Base-by-base conservation (phyloP, 352 stramenopile species). In the Pythium chondricola region DNA sequence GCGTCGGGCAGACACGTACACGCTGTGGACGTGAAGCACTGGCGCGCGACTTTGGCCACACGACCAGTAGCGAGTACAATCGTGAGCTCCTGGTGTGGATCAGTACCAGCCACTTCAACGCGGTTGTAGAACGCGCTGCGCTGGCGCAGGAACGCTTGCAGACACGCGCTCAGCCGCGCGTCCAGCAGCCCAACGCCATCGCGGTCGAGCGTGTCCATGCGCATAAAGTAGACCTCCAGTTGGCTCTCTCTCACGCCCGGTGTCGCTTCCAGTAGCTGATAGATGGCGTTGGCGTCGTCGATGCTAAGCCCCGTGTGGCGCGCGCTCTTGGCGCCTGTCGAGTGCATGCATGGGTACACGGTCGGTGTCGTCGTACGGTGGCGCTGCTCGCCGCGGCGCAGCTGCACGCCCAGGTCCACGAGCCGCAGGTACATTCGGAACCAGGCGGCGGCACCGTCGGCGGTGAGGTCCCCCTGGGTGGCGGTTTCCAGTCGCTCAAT, bases 341-440 rank as follows among this genome's bases (percentile, higher is more conserved):
- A 68, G 58, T 88, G 77, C 65, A 77, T 73, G 39, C 77, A 85
- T 4, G 61, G 48, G 48, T 74, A 72, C 25, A 25, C 37, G 2
- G 37, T 21, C 18, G 63, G 46, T 7, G 29, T 25, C 3, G 29
- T 25, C 3, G 73, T 71, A 2, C 67, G 61, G 45, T 91, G 80
- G 24, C 80, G 73, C 39, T 83, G 62, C 55, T 92, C 80, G 4
- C 77, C 80, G 9, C 80, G 74, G n/a, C 80, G 77, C 33, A 89
- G 74, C 59, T 88, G 62, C 4, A 92, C 63, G 6, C 63, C 67
- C 5, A 89, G 22, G 30, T 92, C 80, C 26, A 81, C 56, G 27
- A 85, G 59, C 13, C 77, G 77, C 20, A 92, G 46, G 46, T 85
- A 92, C 76, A 89, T 52, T 11, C 65, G 39, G 36, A 89, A 92